A percentile compares a stretch with the other conserved stretches of the same genome.
phyloP scores from a whole-genome alignment of 306 rosid genomes.

The Lathyrus aphaca region DNA sequence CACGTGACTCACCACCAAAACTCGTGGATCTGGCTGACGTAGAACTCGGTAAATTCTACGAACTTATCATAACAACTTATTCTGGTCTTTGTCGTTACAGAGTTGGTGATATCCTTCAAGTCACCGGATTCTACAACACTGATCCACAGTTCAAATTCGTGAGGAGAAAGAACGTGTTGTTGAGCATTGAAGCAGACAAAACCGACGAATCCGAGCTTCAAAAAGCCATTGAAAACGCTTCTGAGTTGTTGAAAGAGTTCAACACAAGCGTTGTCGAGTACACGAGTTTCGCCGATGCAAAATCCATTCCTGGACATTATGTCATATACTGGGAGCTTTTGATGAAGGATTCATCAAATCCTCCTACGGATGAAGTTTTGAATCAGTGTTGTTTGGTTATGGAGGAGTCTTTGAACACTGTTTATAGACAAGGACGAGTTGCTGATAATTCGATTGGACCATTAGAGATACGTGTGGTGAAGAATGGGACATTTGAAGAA shows the following conservation, averaged over 20 bases:
- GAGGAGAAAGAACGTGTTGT: conserved; percentile 75
- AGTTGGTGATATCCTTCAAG: conserved; percentile 84
- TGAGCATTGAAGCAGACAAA: conserved; percentile 84
- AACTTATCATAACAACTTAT: conserved; percentile 78
- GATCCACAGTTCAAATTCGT: conserved; percentile 78
- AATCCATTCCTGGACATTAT: conserved; percentile 86
- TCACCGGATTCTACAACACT: conserved; percentile 69
- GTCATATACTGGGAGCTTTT: conserved; percentile 90
- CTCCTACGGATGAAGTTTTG: conserved; percentile 53
- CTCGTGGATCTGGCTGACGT: conserved; percentile 75
- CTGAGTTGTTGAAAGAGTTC: conserved; percentile 48
- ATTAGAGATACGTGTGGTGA: conserved; percentile 82
- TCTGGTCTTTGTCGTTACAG: conserved; percentile 80
- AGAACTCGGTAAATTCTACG: conserved; percentile 73
- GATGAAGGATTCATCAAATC: conserved; percentile 53
- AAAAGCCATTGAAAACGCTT: conserved; percentile 64
- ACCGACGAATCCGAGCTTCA: conserved; percentile 91
- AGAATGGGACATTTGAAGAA: conserved; percentile 89
- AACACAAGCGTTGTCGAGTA: conserved; percentile 78
- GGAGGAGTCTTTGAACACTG: conserved; percentile 85
- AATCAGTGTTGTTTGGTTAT: conserved; percentile 70
- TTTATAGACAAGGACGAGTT: conserved; percentile 82
- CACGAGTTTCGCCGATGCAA: conserved; percentile 72
- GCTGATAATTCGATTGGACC: conserved; percentile 90
- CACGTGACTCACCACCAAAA: conserved; percentile 60